Base-by-base conservation (phyloP, 2,329 filamentous ascomycete species). In the Hortaea sp. region DNA sequence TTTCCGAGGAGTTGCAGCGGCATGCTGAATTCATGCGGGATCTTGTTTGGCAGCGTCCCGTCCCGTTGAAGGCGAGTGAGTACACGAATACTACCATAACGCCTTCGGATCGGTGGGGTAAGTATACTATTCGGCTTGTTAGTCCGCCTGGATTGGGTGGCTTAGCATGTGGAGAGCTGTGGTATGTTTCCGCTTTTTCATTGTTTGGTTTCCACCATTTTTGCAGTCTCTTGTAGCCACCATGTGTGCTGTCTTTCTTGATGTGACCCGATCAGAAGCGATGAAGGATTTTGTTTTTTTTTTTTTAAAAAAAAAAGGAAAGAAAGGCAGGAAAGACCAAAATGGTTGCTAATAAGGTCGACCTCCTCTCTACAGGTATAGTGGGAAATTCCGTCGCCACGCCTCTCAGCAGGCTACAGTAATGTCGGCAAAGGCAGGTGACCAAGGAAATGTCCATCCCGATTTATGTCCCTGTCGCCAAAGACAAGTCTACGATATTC, bases 111-210 rank as follows among this genome's bases (percentile, higher is more conserved):
- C 9, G 29, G 20, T 12, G 35, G 31, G 44, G 29, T 5, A 31
- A 7, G 39, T 11, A 30, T 10, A 32, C 35, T 35, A 29, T 49
- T 4, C 34, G 46, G 13, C 44, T 56, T 10, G 45, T 51, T 30
- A 47, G 48, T 5, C 50, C 49, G 31, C 48, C 53, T 2, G 44
- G 42, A 6, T 37, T 48, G 7, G 49, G 52, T 6, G 50, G 35
- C 5, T 41, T 54, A 11, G 46, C 50, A 1, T 51, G 46, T 38
- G 52, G 38, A n/a, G n/a, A 20, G 20, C 10, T 40, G 38, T 12
- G 13, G 20, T 12, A 40, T 20, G 20, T 20, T 20, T 20, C 20
- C 20, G 20, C 20, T 20, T 20, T 20, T 20, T 20, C 20, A 20
- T 2, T 20, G 20, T 20, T 20, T 20, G 20, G 20, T 20, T 20